Evolutionary conservation across 2,329 filamentous ascomycete genomes (phyloP), one percentile per base, ranked within the genome.

Genomic region (Aulographum hederae): DNA sequence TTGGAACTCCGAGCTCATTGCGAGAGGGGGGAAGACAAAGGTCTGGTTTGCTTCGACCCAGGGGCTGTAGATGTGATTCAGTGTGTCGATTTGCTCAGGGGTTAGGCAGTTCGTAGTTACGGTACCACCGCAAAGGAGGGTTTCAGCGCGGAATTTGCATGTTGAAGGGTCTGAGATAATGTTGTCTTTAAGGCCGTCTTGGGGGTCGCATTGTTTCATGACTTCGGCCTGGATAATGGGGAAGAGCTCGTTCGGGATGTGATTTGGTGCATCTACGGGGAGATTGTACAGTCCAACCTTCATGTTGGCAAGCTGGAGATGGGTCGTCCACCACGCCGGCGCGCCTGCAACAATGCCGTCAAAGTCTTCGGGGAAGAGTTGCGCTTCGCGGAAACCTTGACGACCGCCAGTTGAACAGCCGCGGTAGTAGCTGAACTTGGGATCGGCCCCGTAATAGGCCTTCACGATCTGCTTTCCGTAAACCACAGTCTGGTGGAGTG

Each of bases 201-300:
- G 29, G 12, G 19, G 32, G 31, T 48, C 45, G 29, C 48, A 51
- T 5, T 44, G 46, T 6, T 39, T 37, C 4, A 56, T 42, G 2
- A 52, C 53, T 6, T 46, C 48, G 3, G 38, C 36, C 0, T 45
- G 35, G 6, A 72, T 55, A 0, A 53, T 38, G 0, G 51, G 37
- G 50, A 67, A 67, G n/a, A 60, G 37, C 5, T 42, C 30, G 13
- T 51, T 35, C 0, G 56, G 45, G 25, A 42, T 48, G 34, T 57
- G 49, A 4, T 46, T 47, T 12, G 50, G 41, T n/a, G 55, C 32
- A 27, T 56, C 52, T 37, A 53, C 58, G 1, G 31, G 25, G 4
- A 35, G 32, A 2, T 32, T 18, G 6, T 14, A 29, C 2, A 33
- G 31, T 21, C 32, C 34, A 4, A 20, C n/a, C 26, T 38, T 32